Base-by-base conservation (phyloP, 495 filamentous ascomycete species). In the Aspergillus sparsus region DNA sequence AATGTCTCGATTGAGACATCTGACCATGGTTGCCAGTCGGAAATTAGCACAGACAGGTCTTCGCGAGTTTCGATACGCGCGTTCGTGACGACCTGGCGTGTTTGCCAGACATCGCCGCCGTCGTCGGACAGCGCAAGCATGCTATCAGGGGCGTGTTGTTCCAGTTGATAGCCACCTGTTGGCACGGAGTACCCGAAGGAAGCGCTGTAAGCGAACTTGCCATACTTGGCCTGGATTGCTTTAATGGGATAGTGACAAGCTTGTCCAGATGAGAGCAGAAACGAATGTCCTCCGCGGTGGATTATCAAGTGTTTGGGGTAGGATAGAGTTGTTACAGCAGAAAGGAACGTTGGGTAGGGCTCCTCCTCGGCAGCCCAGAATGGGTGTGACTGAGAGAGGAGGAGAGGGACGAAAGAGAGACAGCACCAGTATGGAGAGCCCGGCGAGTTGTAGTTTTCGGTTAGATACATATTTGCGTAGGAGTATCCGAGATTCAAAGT, bases 401-500 rank as follows among this genome's bases (percentile, higher is more conserved):
- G 86, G 10, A 92, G 79, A 35, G 85, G 85, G 49, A 87, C 86
- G 71, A 93, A 92, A 9, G 89, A 84, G 36, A 91, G 76, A 73
- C 89, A 89, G 47, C 86, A 87, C 89, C 89, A 92, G 70, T 90
- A 91, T 58, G 88, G 77, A 10, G 74, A 84, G 10, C 82, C 88
- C 0, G 89, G 87, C 9, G 85, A 88, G 74, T 92, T 93, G 74
- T 92, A 93, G 68, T 91, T 91, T 76, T 93, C 87, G 4, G 86
- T 84, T 63, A 89, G 76, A 66, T 88, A 91, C 82, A 88, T 89
- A 68, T 91, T 92, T 7, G 87, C 85, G 64, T 91, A 93, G 0
- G 82, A 85, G 66, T 90, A 93, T 57, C 89, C 89, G 44, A 93
- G 85, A 12, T 84, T 90, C 49, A 91, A 73, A 15, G 88, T 90